Evolutionary conservation across 805 yeast species (phyloP).

Genomic region (Pichia sporocuriosa): DNA sequence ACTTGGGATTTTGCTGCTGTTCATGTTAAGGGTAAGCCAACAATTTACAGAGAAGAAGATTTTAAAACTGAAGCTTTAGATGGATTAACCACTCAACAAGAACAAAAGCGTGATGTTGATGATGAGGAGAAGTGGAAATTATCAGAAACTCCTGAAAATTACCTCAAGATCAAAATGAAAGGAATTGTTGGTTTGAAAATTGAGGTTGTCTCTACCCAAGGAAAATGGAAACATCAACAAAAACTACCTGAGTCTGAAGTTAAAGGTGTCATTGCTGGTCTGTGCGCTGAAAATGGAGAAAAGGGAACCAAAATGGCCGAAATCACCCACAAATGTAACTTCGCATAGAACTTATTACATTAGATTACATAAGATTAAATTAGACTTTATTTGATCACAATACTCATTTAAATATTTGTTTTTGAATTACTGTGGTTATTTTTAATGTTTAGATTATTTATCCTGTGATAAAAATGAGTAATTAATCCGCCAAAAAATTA

Average conservation of each 20-base stretch:
- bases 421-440: too few relatives aligned
- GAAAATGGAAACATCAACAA: conserved; percentile 57
- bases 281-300: background rate
- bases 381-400: too few relatives aligned
- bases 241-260: conserved; percentile 14
- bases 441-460: too few relatives aligned
- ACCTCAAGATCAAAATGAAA: conserved; percentile 36
- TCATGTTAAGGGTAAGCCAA: conserved; percentile 48
- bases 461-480: too few relatives aligned
- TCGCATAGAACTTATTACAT: background rate
- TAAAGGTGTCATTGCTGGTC: background rate
- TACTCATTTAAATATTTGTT: too few relatives aligned
- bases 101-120: conserved; percentile 44
- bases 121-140: conserved; percentile 30
- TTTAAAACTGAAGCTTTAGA: conserved; percentile 21
- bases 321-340: background rate
- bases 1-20: conserved; percentile 62
- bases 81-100: conserved; percentile 41
- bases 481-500: too few relatives aligned
- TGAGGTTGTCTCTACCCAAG: conserved; percentile 39
- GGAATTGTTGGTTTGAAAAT: conserved; percentile 52
- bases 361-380: too few relatives aligned
- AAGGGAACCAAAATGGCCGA: background rate
- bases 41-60: conserved; percentile 32
- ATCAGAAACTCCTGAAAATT: conserved; percentile 37